A percentile compares a stretch with the other conserved stretches of the same genome.
phyloP scores from a whole-genome alignment of 208 protist genomes.

The Dictyostelium gargantuum region DNA sequence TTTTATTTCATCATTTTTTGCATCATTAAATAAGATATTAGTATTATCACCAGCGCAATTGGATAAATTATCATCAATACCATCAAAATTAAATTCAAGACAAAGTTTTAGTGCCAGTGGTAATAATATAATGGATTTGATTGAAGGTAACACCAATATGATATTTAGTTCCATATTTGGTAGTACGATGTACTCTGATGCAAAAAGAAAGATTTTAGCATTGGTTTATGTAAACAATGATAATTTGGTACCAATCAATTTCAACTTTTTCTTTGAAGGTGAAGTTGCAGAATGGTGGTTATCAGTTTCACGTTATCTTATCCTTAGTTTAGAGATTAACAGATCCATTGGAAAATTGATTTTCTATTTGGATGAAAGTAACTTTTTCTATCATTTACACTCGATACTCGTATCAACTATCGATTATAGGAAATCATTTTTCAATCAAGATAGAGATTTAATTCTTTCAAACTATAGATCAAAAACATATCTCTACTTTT shows the following conservation, averaged over 20 bases:
- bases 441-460: conserved; percentile 25
- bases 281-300: conserved; percentile 54
- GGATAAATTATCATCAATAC: neutral
- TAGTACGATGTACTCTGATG: conserved; percentile 15
- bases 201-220: conserved; percentile 4
- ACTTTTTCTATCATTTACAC: conserved; percentile 33
- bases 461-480: conserved; percentile 51
- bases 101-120: neutral
- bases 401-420: conserved; percentile 26
- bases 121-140: conserved; percentile 16
- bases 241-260: neutral
- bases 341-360: conserved; percentile 6
- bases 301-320: conserved; percentile 29
- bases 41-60: conserved; percentile 3
- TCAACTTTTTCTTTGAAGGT: neutral
- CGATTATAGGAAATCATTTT: conserved; percentile 22
- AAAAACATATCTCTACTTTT: conserved; percentile 14
- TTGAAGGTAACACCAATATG: conserved; percentile 14
- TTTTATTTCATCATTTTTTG: conserved; percentile 34
- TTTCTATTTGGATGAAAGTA: conserved; percentile 36
- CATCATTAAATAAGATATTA: neutral
- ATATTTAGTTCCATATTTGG: conserved; percentile 41
- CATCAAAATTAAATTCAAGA: neutral
- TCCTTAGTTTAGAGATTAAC: neutral
- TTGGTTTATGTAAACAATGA: neutral